Evolutionary conservation across 139 green algal species (phyloP).

Genomic region (Chlorella ohadii): DNA sequence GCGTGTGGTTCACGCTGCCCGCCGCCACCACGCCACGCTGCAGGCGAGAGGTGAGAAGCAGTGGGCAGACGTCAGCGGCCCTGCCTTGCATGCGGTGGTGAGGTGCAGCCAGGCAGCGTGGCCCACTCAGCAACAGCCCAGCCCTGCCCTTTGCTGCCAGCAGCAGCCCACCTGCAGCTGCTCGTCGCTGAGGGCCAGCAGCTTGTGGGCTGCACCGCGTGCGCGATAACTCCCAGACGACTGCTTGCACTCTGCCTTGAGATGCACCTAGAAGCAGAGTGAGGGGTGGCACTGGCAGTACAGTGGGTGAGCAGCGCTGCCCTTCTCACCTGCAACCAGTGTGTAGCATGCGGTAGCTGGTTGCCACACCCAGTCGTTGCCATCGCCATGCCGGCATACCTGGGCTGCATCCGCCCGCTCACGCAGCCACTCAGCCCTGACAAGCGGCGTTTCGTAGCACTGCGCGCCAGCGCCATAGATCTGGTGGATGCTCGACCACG

Average conservation of each 20-base stretch:
- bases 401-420: not conserved
- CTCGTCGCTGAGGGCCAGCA: conserved; percentile 47
- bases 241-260: conserved; percentile 68
- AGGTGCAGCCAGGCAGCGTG: too few species aligned
- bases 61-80: too few species aligned
- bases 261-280: conserved; percentile 7
- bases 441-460: conserved; percentile 34
- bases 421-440: conserved; percentile 28
- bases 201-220: conserved; percentile 56
- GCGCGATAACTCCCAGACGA: conserved; percentile 65
- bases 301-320: too few species aligned
- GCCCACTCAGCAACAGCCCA: too few species aligned
- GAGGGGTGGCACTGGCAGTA: too few species aligned
- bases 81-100: too few species aligned
- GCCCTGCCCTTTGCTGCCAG: too few species aligned
- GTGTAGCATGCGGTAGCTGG: too few species aligned
- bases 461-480: conserved; percentile 22
- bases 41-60: too few species aligned
- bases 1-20: conserved; percentile 73
- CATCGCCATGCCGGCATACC: too few species aligned
- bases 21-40: conserved; percentile 51
- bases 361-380: too few species aligned
- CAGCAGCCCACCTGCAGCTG: conserved; percentile 31
- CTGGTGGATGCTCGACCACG: conserved; percentile 30
- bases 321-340: too few species aligned